phyloP scores from a whole-genome alignment of 2,329 filamentous ascomycete species.

The Curvularia lunata region DNA sequence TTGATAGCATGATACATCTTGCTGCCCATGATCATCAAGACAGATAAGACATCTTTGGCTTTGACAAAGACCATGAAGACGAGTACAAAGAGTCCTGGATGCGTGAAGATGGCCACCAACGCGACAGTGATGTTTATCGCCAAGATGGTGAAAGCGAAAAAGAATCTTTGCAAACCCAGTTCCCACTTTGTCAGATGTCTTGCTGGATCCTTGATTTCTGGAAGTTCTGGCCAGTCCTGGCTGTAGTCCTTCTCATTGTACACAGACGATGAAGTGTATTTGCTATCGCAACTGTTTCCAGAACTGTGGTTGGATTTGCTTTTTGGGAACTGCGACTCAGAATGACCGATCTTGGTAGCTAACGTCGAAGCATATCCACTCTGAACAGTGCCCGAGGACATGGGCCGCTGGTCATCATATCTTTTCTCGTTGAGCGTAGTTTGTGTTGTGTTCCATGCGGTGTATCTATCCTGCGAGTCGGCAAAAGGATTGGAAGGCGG shows the following conservation, averaged over 20 bases:
- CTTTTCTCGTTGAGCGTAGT: constrained; percentile 2
- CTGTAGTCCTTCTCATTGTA: neutral
- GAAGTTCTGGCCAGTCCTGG: constrained; percentile 4
- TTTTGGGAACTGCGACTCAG: neutral
- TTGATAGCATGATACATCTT: constrained; percentile 1
- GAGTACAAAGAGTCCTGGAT: constrained; percentile 6
- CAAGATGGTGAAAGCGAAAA: constrained; percentile 3
- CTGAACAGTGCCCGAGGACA: neutral
- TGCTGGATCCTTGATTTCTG: constrained; percentile 2
- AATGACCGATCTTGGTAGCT: neutral
- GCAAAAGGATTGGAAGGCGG: neutral
- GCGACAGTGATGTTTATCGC: neutral
- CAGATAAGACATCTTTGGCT: constrained; percentile 3
- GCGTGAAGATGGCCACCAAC: neutral
- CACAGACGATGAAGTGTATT: neutral
- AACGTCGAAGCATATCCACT: constrained; percentile 2
- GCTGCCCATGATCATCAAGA: neutral
- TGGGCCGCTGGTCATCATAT: neutral
- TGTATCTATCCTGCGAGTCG: constrained; percentile 1
- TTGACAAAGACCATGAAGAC: constrained; percentile 3
- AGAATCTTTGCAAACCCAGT: neutral
- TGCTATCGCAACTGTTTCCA: neutral
- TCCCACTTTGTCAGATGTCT: constrained; percentile 1
- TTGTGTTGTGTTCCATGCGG: constrained; percentile 1
- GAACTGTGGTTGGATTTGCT: neutral